Evolutionary conservation across 345 rosid genomes (phyloP).

Genomic region (Eucalyptus grandis): DNA sequence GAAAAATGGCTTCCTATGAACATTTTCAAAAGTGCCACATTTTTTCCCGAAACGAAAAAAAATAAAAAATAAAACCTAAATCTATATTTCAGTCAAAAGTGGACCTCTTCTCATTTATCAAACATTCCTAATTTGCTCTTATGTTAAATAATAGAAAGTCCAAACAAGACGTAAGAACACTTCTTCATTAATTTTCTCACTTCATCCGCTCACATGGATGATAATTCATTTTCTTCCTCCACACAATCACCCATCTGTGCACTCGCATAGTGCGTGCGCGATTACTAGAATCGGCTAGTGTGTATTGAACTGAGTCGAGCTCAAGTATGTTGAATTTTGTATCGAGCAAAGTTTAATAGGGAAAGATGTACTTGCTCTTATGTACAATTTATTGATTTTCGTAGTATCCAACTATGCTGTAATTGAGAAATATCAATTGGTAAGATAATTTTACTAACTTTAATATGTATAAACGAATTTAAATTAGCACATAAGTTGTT

Average conservation of each 20-base stretch:
- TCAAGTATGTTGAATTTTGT: not conserved
- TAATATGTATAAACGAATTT: not conserved
- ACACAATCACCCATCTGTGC: not conserved
- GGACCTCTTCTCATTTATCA: not conserved
- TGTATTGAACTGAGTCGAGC: not conserved
- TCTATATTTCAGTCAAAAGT: not conserved
- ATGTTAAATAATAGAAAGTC: not conserved
- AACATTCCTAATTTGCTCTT: not conserved
- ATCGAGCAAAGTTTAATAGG: not conserved
- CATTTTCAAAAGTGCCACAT: too few relatives aligned
- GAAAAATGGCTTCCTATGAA: fast-evolving
- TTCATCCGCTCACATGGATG: not conserved
- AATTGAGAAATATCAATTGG: not conserved
- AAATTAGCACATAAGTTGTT: not conserved
- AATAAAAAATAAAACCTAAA: fast-evolving
- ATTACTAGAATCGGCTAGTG: not conserved
- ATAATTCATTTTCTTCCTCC: not conserved
- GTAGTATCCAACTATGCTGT: not conserved
- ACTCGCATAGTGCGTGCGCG: fast-evolving
- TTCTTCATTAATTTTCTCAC: not conserved
- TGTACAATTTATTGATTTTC: not conserved
- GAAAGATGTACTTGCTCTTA: not conserved
- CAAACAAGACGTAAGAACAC: not conserved
- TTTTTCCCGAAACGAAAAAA: fast-evolving
- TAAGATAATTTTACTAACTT: not conserved